Evolutionary conservation across 176 grass and related monocot species (phyloP), one percentile per base, ranked within the genome.

Genomic region (Musa acuminata): DNA sequence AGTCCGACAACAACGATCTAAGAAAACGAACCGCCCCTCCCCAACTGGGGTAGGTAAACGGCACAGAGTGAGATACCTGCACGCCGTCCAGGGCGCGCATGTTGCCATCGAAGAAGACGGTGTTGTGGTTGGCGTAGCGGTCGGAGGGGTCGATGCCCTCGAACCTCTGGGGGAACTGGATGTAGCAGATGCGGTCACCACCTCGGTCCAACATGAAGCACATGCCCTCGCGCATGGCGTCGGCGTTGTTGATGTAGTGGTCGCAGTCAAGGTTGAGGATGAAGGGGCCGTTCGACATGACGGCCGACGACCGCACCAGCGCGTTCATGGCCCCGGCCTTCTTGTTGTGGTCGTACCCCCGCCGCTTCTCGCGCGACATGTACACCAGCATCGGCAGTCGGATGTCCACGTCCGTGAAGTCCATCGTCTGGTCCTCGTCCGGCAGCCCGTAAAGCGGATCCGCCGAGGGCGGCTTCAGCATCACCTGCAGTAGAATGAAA

Each of bases 241-340:
- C 86, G 55, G 78, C 75, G 63, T 94, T 91, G 82, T 91, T 89
- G 84, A 99, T 91, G 82, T 99, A 99, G 70, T 99, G 95, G 78
- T 99, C 95, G 68, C 95, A 99, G 62, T 99, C 95, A 14, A 99
- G 89, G 73, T 99, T 99, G n/a, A 99, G 90, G 72, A 99, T 99
- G 86, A 99, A 99, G 49, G 95, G 84, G 0, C 82, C 88, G 53
- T 99, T 99, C n/a, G 88, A 91, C 82, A 99, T 89, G 3, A 99
- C 64, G 19, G 95, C 95, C 12, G 95, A 99, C 68, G 88, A 74
- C 0, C 95, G 90, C n/a, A 98, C 95, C 1, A 93, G 82, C 0
- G 94, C 94, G 71, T 97, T 97, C 94, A 97, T 97, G 59, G 94
- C 90, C 13, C 94, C 94, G 0, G 94, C 94, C 77, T 97, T 97